Evolutionary conservation across 768 basidiomycete species (phyloP), one percentile per base, ranked within the genome.

Genomic region (Fomitopsis pulvina): DNA sequence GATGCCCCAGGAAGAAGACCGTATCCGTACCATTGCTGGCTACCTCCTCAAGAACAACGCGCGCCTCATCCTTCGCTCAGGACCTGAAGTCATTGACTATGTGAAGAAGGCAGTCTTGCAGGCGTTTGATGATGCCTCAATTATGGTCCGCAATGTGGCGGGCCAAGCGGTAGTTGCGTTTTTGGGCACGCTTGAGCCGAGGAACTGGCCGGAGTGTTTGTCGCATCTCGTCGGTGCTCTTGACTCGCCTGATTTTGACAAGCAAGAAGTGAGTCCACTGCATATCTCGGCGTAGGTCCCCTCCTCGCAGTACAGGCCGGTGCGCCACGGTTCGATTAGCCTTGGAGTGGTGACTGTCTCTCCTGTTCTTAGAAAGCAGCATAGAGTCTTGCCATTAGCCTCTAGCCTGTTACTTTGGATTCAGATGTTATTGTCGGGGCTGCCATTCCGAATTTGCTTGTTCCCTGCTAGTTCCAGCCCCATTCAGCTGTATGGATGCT

Each of bases 41-140:
- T 90, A 97, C 60, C 76, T 97, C 21, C 81, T 99, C 68, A 99
- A 99, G 81, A 98, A 99, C 69, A 93, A 92, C 61, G 80, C 90
- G 39, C 78, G 83, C 51, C 77, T 87, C 56, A 83, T 93, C 63
- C 74, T 92, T 47, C 76, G 73, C 41, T 78, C 82, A 6, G 71
- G 81, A 21, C 72, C 76, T 16, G 79, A 83, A 41, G 85, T 92
- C 20, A 74, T 78, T 26, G 72, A 79, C 43, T 89, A 83, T 62
- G 81, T 88, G 56, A 89, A 93, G 68, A 71, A 70, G 26, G 79
- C 85, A 41, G 80, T 92, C 26, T 80, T 93, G 5, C 76, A 80
- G 55, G 88, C 89, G 14, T 96, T 97, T 69, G 77, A 72, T 57
- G 89, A 94, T 67, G 67, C 75, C 22, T 84, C 86, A 52, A 72